These are phyloP conservation scores for Psilocybe azurescens DNA, from an alignment of 768 basidiomycete genomes.

Conservation along the genomic window DNA sequence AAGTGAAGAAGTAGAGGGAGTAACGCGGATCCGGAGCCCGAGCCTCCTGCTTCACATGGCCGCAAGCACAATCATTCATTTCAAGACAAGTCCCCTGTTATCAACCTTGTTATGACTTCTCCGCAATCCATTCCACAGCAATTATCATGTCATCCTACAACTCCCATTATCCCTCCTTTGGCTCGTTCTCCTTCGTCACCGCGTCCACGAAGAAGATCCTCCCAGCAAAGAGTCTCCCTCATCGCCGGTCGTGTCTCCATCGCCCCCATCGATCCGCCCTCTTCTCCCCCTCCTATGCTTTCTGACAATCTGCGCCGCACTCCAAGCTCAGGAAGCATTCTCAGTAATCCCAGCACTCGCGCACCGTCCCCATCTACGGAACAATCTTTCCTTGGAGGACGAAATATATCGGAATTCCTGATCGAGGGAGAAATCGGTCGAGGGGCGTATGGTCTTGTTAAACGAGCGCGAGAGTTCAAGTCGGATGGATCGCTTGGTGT, in stretches of 20 bases:
- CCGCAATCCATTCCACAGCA: conserved; percentile 21
- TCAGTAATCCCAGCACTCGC: conserved; percentile 67
- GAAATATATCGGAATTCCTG: conserved; percentile 84
- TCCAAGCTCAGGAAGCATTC: conserved; percentile 63
- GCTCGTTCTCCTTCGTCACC: conserved; percentile 60
- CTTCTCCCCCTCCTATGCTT: conserved; percentile 63
- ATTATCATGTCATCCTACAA: conserved; percentile 30
- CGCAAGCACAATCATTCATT: conserved; percentile 43
- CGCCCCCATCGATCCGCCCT: conserved; percentile 75
- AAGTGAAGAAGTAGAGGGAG: conserved; percentile 17
- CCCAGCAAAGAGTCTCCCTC: conserved; percentile 84
- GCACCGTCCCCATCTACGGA: conserved; percentile 64
- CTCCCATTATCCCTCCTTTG: conserved; percentile 35
- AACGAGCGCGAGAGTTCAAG: conserved; percentile 81
- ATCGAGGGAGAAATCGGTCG: conserved; percentile 90
- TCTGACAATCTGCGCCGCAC: conserved; percentile 70
- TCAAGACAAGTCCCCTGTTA: conserved; percentile 37
- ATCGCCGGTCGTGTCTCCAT: conserved; percentile 84
- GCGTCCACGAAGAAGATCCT: conserved; percentile 76
- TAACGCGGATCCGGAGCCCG: conserved; percentile 20
- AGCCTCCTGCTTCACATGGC: conserved; percentile 32
- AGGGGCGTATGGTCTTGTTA: conserved; percentile 95
- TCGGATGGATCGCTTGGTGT: conserved; percentile 84
- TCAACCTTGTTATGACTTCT: conserved; percentile 29
- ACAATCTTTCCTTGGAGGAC: conserved; percentile 59